Evolutionary conservation across 2,329 filamentous ascomycete species (phyloP).

Genomic region (Fusarium sp.): DNA sequence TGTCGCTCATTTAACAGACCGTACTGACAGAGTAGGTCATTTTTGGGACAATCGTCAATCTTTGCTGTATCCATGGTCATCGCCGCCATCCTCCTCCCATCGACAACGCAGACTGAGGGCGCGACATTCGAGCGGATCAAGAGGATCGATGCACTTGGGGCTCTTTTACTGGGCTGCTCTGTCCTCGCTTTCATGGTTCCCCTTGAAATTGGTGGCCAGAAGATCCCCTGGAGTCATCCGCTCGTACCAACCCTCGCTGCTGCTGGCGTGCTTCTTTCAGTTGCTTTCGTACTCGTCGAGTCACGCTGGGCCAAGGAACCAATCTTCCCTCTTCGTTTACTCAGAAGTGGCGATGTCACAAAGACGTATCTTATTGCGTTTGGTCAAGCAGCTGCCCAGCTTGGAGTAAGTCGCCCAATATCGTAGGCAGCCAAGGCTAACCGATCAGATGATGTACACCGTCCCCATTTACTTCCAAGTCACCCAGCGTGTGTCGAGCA

Average conservation of each 20-base stretch:
- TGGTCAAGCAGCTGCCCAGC: conserved; percentile 65
- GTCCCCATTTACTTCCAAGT: conserved; percentile 77
- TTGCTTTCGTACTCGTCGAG: conserved; percentile 57
- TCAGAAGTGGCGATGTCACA: conserved; percentile 61
- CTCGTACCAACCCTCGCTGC: conserved; percentile 54
- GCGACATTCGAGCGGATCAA: not conserved
- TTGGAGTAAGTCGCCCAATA: not conserved
- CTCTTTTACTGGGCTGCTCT: conserved; percentile 62
- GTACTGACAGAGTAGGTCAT: conserved; percentile 52
- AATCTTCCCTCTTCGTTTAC: conserved; percentile 65
- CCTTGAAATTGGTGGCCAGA: conserved; percentile 62
- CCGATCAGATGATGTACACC: conserved; percentile 61
- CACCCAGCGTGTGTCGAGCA: conserved; percentile 65
- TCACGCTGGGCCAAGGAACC: conserved; percentile 60
- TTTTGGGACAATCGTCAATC: conserved; percentile 40
- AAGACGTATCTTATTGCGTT: conserved; percentile 62
- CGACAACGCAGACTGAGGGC: not conserved
- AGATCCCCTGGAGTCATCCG: conserved; percentile 58
- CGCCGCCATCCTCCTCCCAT: not conserved
- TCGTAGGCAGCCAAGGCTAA: rapidly evolving
- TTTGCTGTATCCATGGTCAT: not conserved
- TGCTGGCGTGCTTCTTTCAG: conserved; percentile 49
- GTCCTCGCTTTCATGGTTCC: conserved; percentile 64
- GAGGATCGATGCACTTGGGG: conserved; percentile 63
- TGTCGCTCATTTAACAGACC: rapidly evolving